These are phyloP conservation scores for Ballota nigra DNA, from an alignment of 257 asterid species.

Conservation along the genomic window DNA sequence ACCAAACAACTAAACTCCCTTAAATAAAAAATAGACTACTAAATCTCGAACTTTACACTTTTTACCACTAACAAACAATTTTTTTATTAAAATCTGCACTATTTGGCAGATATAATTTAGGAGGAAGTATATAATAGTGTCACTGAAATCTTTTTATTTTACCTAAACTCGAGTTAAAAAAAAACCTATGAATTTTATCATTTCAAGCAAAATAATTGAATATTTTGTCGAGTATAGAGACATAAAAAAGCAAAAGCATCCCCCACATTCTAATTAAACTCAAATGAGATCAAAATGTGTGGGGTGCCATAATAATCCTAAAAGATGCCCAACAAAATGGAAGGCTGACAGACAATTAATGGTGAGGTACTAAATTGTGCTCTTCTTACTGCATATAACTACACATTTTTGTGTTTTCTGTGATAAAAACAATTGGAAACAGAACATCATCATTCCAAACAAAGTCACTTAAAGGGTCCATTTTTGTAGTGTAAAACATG, in stretches of 20 bases:
- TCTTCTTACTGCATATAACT: background rate
- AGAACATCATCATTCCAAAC: background rate
- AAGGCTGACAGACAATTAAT: conserved; percentile 45
- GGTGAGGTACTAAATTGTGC: conserved; percentile 24
- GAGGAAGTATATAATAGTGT: too few species aligned
- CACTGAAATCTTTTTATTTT: too few species aligned
- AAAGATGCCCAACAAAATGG: conserved; percentile 41
- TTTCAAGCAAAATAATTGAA: conserved; percentile 20
- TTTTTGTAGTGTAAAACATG: conserved; percentile 4
- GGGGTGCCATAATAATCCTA: conserved; percentile 49
- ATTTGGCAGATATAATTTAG: too few species aligned
- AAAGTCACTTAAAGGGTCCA: conserved; percentile 16
- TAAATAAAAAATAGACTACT: too few species aligned
- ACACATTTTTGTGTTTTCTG: background rate
- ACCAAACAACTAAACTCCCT: too few species aligned
- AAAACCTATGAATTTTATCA: too few species aligned
- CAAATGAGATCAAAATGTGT: conserved; percentile 29
- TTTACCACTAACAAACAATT: too few species aligned
- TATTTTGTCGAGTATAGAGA: conserved; percentile 9
- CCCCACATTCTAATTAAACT: conserved; percentile 26
- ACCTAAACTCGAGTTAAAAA: too few species aligned
- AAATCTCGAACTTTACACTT: too few species aligned
- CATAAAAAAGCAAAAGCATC: conserved; percentile 25
- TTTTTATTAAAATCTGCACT: too few species aligned
- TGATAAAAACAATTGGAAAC: background rate